phyloP scores from a whole-genome alignment of 177 flowering plant genomes.

The Vitis hybrid region DNA sequence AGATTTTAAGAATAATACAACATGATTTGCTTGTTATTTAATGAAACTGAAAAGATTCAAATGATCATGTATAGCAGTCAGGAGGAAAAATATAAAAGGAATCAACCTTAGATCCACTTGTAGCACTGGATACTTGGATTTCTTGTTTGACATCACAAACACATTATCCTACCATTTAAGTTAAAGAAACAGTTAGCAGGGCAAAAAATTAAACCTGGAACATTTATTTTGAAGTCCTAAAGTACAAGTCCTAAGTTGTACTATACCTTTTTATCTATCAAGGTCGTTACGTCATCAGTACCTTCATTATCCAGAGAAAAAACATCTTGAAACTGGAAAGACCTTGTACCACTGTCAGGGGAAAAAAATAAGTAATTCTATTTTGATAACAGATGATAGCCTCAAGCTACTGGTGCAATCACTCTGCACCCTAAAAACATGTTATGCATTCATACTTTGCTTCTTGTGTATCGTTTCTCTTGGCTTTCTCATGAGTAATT shows the following conservation, averaged over 20 bases:
- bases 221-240: not conserved
- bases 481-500: constrained; percentile 76
- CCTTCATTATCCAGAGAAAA: constrained; percentile 76
- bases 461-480: constrained; percentile 78
- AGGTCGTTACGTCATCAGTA: constrained; percentile 68
- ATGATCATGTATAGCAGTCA: not conserved
- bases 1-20: not conserved
- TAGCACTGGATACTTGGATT: constrained; percentile 93
- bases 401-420: too few relatives aligned
- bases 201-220: not conserved
- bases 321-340: constrained; percentile 88
- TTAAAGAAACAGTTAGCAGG: constrained; percentile 11
- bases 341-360: constrained; percentile 64
- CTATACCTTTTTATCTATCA: constrained; percentile 86
- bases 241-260: not conserved
- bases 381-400: too few relatives aligned
- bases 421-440: constrained; percentile 4
- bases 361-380: constrained; percentile 4
- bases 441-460: constrained; percentile 49
- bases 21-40: not conserved
- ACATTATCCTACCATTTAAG: constrained; percentile 70
- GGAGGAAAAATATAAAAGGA: not conserved
- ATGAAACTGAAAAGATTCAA: not conserved
- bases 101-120: constrained; percentile 92
- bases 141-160: constrained; percentile 95